Conservation (phyloP, 129 eudicot species). For the Flaveria linearis region DNA sequence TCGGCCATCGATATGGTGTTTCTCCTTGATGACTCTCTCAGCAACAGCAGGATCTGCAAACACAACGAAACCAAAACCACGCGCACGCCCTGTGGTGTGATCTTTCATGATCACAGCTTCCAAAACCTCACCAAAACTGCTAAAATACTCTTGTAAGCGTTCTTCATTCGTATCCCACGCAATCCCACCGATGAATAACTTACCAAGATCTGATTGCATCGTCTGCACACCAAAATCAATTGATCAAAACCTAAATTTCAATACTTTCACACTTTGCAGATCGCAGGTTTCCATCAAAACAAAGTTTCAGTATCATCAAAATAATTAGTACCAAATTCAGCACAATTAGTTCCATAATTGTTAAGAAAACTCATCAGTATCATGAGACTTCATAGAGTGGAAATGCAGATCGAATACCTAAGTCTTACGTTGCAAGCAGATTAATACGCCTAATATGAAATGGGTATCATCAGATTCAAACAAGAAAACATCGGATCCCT, state of each 20-base stretch:
- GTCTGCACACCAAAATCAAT: slow-evolving; percentile 31
- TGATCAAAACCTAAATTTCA: slow-evolving; percentile 1
- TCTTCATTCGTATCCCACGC: slow-evolving; percentile 82
- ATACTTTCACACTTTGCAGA: not conserved
- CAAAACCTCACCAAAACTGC: slow-evolving; percentile 60
- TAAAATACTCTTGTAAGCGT: slow-evolving; percentile 61
- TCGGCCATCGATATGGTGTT: slow-evolving; percentile 72
- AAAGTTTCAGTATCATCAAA: not conserved
- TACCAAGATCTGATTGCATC: slow-evolving; percentile 73
- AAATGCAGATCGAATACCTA: slow-evolving; percentile 51
- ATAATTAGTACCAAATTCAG: not conserved
- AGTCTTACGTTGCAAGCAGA: slow-evolving; percentile 24
- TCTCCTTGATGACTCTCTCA: slow-evolving; percentile 64
- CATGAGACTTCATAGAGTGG: slow-evolving; percentile 7
- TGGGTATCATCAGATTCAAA: slow-evolving; percentile 43
- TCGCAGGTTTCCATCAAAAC: not conserved
- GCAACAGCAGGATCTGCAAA: slow-evolving; percentile 68
- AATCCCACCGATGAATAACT: slow-evolving; percentile 74
- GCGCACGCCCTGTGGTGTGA: slow-evolving; percentile 65
- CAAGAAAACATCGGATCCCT: slow-evolving; percentile 49
- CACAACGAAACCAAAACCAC: slow-evolving; percentile 80
- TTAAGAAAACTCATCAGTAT: slow-evolving; percentile 7
- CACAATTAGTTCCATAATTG: not conserved
- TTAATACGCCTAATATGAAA: not conserved
- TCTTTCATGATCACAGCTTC: slow-evolving; percentile 79